Conservation (phyloP, 352 stramenopile genomes). For the Stramenopiles sp. region DNA sequence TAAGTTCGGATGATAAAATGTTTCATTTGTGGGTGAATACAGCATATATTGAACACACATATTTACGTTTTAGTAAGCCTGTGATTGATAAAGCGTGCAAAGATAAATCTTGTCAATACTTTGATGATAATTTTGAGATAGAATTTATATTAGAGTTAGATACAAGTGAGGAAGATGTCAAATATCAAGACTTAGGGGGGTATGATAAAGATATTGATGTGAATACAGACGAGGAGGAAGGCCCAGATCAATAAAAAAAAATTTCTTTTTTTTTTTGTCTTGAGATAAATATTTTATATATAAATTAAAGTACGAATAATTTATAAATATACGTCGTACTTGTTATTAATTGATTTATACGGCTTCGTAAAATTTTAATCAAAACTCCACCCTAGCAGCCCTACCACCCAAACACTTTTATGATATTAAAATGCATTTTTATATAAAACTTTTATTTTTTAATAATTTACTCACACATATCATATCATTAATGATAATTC, state of each 20-base stretch:
- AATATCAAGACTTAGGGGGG: not conserved
- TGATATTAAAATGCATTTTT: too few relatives aligned
- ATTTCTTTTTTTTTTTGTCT: too few relatives aligned
- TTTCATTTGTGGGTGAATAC: not conserved
- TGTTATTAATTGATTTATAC: too few relatives aligned
- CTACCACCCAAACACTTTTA: too few relatives aligned
- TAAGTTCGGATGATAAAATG: not conserved
- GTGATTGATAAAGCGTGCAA: not conserved
- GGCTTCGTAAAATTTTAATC: too few relatives aligned
- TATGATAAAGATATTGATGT: not conserved
- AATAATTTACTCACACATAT: too few relatives aligned
- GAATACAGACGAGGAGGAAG: not conserved
- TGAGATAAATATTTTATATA: too few relatives aligned
- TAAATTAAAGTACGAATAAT: too few relatives aligned
- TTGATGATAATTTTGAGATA: not conserved
- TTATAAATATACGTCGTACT: too few relatives aligned
- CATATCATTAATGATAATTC: too few relatives aligned
- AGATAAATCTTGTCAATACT: not conserved
- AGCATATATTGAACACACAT: not conserved
- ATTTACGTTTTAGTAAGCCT: not conserved
- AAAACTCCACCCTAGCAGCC: too few relatives aligned
- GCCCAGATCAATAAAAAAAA: not conserved
- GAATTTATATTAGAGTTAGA: not conserved
- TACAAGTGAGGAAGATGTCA: not conserved
- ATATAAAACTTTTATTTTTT: too few relatives aligned